Conservation (phyloP, 2,329 filamentous ascomycete genomes). For the Didymella pomorum region DNA sequence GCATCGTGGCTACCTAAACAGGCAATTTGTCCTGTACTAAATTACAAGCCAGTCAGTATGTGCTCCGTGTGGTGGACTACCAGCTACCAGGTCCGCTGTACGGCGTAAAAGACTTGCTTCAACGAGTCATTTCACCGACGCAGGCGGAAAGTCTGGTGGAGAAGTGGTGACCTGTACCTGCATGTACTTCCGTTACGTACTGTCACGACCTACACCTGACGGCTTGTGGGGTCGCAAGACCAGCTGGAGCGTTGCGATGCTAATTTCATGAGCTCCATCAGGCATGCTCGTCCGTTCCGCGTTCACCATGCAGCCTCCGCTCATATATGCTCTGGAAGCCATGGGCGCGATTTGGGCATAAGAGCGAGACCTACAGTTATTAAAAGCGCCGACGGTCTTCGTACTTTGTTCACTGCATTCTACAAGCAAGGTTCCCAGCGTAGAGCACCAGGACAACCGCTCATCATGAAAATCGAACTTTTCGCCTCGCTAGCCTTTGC, state of each 20-base stretch:
- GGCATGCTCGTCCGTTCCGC: background rate
- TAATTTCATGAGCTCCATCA: background rate
- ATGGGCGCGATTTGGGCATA: background rate
- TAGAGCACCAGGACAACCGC: background rate
- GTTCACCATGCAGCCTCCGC: background rate
- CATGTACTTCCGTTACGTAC: background rate
- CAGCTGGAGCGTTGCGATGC: background rate
- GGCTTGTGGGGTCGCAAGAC: background rate
- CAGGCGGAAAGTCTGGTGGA: slow-evolving; percentile 10
- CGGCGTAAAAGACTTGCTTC: background rate
- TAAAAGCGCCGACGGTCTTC: background rate
- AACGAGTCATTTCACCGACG: background rate
- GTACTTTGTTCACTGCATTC: background rate
- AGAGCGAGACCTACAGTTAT: background rate
- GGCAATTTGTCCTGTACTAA: slow-evolving; percentile 14
- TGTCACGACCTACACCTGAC: background rate
- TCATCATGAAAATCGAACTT: slow-evolving; percentile 13
- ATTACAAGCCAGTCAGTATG: slow-evolving; percentile 4
- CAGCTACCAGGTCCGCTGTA: slow-evolving; percentile 8
- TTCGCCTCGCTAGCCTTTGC: slow-evolving; percentile 12
- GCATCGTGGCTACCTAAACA: slow-evolving; percentile 1
- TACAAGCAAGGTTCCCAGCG: background rate
- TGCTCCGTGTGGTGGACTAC: slow-evolving; percentile 3
- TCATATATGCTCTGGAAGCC: background rate
- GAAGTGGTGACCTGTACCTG: background rate